Conservation (phyloP, 2,329 filamentous ascomycete genomes). For the Penicillium nordicum region DNA sequence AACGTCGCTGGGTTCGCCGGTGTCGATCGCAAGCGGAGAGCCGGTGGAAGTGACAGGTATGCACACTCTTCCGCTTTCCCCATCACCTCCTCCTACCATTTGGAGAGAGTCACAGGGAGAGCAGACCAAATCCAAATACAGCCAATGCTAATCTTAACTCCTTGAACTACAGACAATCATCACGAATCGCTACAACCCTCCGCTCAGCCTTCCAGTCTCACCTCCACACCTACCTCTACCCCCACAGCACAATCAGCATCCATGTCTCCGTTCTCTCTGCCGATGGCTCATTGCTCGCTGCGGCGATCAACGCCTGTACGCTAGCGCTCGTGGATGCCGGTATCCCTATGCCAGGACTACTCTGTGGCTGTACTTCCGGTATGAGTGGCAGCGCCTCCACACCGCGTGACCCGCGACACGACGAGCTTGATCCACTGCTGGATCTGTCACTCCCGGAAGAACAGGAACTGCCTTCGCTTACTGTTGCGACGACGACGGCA, state of each 20-base stretch:
- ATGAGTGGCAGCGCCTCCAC: slow-evolving; percentile 51
- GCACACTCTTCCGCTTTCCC: not conserved
- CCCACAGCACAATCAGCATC: slow-evolving; percentile 78
- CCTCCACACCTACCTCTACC: slow-evolving; percentile 83
- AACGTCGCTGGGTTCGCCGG: slow-evolving; percentile 84
- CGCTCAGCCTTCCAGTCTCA: slow-evolving; percentile 71
- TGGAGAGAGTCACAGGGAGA: not conserved
- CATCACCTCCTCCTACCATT: not conserved
- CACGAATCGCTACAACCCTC: slow-evolving; percentile 62
- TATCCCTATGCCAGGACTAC: slow-evolving; percentile 90
- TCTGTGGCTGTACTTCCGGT: slow-evolving; percentile 83
- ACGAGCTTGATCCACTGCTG: slow-evolving; percentile 43
- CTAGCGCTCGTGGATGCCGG: slow-evolving; percentile 92
- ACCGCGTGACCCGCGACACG: slow-evolving; percentile 38
- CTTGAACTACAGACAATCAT: slow-evolving; percentile 59
- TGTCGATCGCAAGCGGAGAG: slow-evolving; percentile 75
- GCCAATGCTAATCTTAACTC: not conserved
- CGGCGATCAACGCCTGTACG: slow-evolving; percentile 85
- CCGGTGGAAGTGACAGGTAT: slow-evolving; percentile 71
- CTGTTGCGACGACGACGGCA: slow-evolving; percentile 64
- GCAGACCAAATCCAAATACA: not conserved
- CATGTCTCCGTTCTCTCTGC: slow-evolving; percentile 83
- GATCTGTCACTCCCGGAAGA: slow-evolving; percentile 47
- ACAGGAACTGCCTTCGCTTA: slow-evolving; percentile 82
- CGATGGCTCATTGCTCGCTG: slow-evolving; percentile 85